Evolutionary conservation across 352 stramenopile genomes (phyloP).

Genomic region (Thraustochytrium sp.): DNA sequence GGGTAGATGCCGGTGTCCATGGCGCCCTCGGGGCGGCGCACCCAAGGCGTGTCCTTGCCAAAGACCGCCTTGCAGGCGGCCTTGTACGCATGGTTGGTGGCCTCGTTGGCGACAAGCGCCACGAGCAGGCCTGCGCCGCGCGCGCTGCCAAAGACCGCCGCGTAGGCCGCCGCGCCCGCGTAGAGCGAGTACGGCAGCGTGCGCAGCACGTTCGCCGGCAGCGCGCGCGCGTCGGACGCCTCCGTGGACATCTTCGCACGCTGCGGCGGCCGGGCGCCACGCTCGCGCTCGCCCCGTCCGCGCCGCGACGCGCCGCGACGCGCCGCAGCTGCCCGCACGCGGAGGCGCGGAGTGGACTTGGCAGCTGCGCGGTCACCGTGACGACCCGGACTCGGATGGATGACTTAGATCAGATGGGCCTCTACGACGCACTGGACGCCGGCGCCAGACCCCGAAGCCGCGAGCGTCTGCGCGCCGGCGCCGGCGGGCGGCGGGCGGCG

Average conservation of each 20-base stretch:
- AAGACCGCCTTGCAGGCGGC: neutral
- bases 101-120: slow-evolving; percentile 11
- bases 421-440: too few species aligned
- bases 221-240: neutral
- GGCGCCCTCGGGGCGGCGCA: neutral
- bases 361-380: too few species aligned
- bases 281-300: too few species aligned
- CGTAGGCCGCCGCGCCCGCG: neutral
- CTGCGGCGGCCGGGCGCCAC: too few species aligned
- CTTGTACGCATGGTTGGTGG: neutral
- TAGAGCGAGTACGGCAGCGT: slow-evolving; percentile 38
- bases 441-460: too few species aligned
- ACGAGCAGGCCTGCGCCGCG: neutral
- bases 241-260: slow-evolving; percentile 11
- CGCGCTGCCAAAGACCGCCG: slow-evolving; percentile 1
- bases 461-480: neutral
- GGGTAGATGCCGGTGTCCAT: slow-evolving; percentile 42
- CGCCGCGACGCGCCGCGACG: too few species aligned
- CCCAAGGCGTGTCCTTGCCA: neutral
- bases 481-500: neutral
- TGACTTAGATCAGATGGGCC: too few species aligned
- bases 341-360: too few species aligned
- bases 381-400: too few species aligned
- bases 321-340: too few species aligned
- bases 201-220: slow-evolving; percentile 14